phyloP scores from a whole-genome alignment of 108 stramenopile genomes.

The Skeletonema marinoi region DNA sequence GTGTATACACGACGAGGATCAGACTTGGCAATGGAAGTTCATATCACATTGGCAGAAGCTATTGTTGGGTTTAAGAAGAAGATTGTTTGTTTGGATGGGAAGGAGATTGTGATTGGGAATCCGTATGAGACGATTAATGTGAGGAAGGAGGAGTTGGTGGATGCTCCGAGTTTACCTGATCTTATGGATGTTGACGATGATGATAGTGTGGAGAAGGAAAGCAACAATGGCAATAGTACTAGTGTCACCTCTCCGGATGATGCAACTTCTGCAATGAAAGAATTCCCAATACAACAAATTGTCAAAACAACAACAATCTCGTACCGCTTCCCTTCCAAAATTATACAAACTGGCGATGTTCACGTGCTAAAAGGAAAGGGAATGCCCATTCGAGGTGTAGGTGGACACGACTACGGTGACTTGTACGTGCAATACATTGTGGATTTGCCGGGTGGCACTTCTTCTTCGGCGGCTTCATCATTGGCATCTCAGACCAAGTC shows the following conservation, averaged over 20 bases:
- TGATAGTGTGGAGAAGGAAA: not conserved
- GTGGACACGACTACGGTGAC: conserved; percentile 60
- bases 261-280: not conserved
- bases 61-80: conserved; percentile 54
- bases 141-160: conserved; percentile 3
- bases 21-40: conserved; percentile 79
- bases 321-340: conserved; percentile 22
- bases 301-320: conserved; percentile 4
- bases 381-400: conserved; percentile 62
- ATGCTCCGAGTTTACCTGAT: not conserved
- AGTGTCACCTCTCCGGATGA: conserved; percentile 7
- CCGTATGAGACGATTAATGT: conserved; percentile 40
- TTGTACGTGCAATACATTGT: conserved; percentile 85
- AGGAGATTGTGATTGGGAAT: conserved; percentile 37
- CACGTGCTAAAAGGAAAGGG: conserved; percentile 83
- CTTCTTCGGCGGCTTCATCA: not conserved
- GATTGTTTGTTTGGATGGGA: conserved; percentile 68
- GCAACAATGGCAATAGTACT: not conserved
- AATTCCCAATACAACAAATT: not conserved
- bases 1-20: conserved; percentile 69
- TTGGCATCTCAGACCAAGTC: not conserved
- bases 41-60: conserved; percentile 67
- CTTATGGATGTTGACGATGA: conserved; percentile 1
- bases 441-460: conserved; percentile 49
- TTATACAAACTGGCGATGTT: conserved; percentile 76